Conservation (phyloP, 768 basidiomycete species). For the Tylopilus rubrobrunneus region DNA sequence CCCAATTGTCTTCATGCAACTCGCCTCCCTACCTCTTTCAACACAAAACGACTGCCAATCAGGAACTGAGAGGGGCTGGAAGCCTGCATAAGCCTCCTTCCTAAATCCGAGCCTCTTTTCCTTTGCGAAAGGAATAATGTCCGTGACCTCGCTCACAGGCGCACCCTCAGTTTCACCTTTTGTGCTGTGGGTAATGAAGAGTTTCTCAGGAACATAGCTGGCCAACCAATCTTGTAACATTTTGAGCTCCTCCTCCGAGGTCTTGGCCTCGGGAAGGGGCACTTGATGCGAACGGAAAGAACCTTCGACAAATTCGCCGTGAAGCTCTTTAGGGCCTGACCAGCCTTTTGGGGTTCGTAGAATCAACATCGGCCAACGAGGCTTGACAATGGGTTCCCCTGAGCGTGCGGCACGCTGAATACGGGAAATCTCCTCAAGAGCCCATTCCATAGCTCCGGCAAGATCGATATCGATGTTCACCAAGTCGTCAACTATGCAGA, state of each 20-base stretch:
- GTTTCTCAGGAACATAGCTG: conserved; percentile 64
- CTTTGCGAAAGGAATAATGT: conserved; percentile 50
- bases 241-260: conserved; percentile 55
- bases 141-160: conserved; percentile 54
- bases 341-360: conserved; percentile 84
- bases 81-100: conserved; percentile 63
- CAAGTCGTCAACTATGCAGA: conserved; percentile 71
- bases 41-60: conserved; percentile 58
- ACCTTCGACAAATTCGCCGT: conserved; percentile 74
- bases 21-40: conserved; percentile 55
- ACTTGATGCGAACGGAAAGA: conserved; percentile 89
- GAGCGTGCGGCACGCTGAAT: conserved; percentile 79
- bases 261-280: conserved; percentile 72
- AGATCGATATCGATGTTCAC: conserved; percentile 71
- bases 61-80: conserved; percentile 58
- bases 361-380: conserved; percentile 87
- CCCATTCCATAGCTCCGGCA: conserved; percentile 82
- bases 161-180: conserved; percentile 36
- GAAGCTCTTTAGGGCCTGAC: conserved; percentile 61
- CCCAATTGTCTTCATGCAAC: conserved; percentile 75
- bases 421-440: conserved; percentile 61
- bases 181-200: conserved; percentile 43
- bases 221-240: conserved; percentile 69
- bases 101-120: conserved; percentile 66
- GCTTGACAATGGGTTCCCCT: conserved; percentile 77